Conservation (phyloP, 371 early-diverging fungal species). For the Mucor mucedo region DNA sequence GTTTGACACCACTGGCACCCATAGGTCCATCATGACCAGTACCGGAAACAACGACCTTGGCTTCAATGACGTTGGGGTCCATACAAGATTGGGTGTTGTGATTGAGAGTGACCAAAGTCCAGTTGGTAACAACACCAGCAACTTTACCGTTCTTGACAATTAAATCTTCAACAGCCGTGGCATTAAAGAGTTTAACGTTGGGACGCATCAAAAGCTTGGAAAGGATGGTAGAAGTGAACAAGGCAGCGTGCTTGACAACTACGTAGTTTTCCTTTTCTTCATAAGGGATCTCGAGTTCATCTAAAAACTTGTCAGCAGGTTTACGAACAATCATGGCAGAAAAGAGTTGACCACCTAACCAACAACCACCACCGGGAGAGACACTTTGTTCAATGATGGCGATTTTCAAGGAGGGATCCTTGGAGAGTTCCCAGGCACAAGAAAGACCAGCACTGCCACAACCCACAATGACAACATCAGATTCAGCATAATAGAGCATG, state of each 20-base stretch:
- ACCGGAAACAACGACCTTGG: conserved; percentile 74
- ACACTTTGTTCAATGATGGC: conserved; percentile 72
- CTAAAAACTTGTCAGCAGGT: conserved; percentile 70
- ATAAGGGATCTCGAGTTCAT: conserved; percentile 71
- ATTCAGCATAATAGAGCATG: conserved; percentile 67
- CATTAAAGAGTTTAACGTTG: conserved; percentile 82
- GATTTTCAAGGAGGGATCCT: conserved; percentile 69
- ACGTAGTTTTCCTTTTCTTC: conserved; percentile 79
- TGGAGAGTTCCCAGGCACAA: conserved; percentile 74
- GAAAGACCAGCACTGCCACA: conserved; percentile 68
- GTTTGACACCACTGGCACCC: conserved; percentile 76
- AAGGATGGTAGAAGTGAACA: conserved; percentile 78
- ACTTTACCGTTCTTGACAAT: conserved; percentile 66
- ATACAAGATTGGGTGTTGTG: conserved; percentile 80
- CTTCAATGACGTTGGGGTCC: conserved; percentile 77
- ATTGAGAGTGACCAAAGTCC: conserved; percentile 72
- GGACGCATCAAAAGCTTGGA: conserved; percentile 69
- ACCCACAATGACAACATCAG: conserved; percentile 79
- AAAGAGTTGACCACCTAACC: conserved; percentile 81
- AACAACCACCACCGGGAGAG: conserved; percentile 75
- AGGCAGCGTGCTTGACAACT: conserved; percentile 75
- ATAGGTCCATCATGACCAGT: conserved; percentile 79
- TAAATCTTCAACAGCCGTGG: conserved; percentile 76
- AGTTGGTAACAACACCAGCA: conserved; percentile 76
- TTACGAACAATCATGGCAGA: conserved; percentile 74